Evolutionary conservation across 2,329 filamentous ascomycete species (phyloP), one percentile per base, ranked within the genome.

Genomic region (Aureobasidium leucospermi): DNA sequence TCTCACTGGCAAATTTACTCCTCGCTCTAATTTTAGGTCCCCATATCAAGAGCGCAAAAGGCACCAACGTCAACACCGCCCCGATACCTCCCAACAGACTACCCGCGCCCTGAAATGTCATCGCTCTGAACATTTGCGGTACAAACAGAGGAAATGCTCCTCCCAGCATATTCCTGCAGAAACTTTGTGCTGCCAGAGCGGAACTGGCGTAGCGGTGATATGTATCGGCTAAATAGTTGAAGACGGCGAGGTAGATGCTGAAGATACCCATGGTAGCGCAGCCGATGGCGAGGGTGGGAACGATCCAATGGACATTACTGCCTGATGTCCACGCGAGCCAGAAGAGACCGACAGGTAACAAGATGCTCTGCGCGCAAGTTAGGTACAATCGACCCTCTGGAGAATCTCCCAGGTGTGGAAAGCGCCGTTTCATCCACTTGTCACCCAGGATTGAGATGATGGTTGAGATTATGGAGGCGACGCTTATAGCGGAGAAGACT

Each of bases 191-290:
- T 0, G 92, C 92, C 6, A 96, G 76, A 0, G 92, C 91, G 0
- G 89, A 94, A 41, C 86, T 90, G 0, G 92, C 90, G 67, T 93
- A 96, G 2, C 82, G 79, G 69, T 91, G 87, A 71, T 96, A 96
- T 1, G 86, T 87, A 69, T 96, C 92, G 19, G 91, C 90, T 1
- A 96, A 80, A 66, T 96, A 96, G 70, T 96, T 96, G 76, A 96
- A 96, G 0, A 90, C 89, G 2, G 91, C 87, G 1, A 96, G 80
- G 69, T 95, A 95, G 38, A 96, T 85, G 42, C 84, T 86, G 71
- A 90, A 93, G 64, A 96, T 95, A 31, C 92, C 87, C 78, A 93
- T 88, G 0, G 88, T 93, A 0, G 90, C 86, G 61, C 90, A 82
- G 0, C 80, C 83, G 36, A 96, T 79, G 0, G 85, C 87, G 3